Base-by-base conservation (phyloP, 495 filamentous ascomycete species). In the Jackrogersella minutella region DNA sequence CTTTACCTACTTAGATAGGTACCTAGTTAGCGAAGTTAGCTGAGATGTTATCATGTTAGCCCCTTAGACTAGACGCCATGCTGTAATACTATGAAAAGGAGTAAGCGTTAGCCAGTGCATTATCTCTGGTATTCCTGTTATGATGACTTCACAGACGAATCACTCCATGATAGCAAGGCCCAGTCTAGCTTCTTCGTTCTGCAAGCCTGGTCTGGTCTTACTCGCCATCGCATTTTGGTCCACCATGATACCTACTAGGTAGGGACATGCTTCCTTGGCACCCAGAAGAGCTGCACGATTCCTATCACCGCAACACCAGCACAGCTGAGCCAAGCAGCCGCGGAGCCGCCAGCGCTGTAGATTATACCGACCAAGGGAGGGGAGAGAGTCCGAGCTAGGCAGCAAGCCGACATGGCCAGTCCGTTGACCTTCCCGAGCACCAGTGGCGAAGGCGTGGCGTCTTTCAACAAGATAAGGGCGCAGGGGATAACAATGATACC, bases 391-490 rank as follows among this genome's bases (percentile, higher is more conserved):
- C 89, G 86, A 58, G 86, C 85, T 1, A 86, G 84, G 5, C 87
- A 90, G 9, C 87, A 88, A 11, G 85, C 87, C 3, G 84, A 87
- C 26, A 90, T 89, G 21, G 88, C 88, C 6, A 91, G 78, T 0
- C 89, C 89, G 59, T 92, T 92, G 69, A 92, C 87, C 66, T 85
- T 90, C 0, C 89, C 89, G 30, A 92, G 76, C 6, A 84, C 79
- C 0, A 78, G 83, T 9, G 83, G 79, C 0, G 84, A 84, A 5
- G 88, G 87, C 16, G 87, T 86, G 3, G 89, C 86, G 78, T 91
- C 87, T 65, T 91, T 92, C 69, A 92, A 78, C 5, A 92, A 78
- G 31, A 92, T 91, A 49, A 92, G 78, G 2, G 90, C 80, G 5
- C 90, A 81, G 0, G 89, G 89, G 62, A 88, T 90, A 19, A 82